Base-by-base conservation (phyloP, 2,329 filamentous ascomycete genomes). In the Monilinia polystroma region DNA sequence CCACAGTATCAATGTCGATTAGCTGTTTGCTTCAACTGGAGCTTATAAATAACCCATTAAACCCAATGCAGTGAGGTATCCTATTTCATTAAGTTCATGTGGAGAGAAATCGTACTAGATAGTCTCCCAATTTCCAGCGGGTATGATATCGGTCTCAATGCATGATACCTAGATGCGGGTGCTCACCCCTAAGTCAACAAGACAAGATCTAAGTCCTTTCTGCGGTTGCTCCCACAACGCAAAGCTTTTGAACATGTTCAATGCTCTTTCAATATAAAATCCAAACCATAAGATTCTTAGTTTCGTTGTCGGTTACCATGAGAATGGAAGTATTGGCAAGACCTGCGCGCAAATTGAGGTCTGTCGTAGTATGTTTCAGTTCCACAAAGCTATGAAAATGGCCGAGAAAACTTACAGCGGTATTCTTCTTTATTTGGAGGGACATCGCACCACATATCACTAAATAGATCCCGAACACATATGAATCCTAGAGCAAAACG, bases 251-350 rank as follows among this genome's bases (percentile, higher is more conserved):
- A 51, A 51, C 29, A 51, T 60, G 26, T 12, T 60, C 45, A 26
- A 60, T 11, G 26, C 45, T 35, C 29, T 60, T 51, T 45, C 41
- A 59, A 29, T 59, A 59, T 29, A 26, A 59, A 10, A 59, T 59
- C 23, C 41, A 47, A 20, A 49, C 7, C 38, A 59, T 49, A n/a
- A 35, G 11, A 32, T 60, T 60, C 12, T 26, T 16, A 23, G 16
- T 32, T 32, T 60, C 26, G 20, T 60, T 18, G 16, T 60, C 57
- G 2, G 57, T 32, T 49, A 26, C 57, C 4, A 51, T 5, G 29
- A 51, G 45, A 12, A 45, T 51, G 11, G 58, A 51, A 8, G 45
- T 51, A 38, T 60, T 60, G 8, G 29, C 29, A 20, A 38, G 58
- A 60, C 20, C 45, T 60, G 23, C 51, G 23, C 26, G 51, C 5